A percentile compares a stretch with the other conserved stretches of the same genome.
phyloP scores from a whole-genome alignment of 371 early-diverging fungal species.

The Capniomyces stellatus region DNA sequence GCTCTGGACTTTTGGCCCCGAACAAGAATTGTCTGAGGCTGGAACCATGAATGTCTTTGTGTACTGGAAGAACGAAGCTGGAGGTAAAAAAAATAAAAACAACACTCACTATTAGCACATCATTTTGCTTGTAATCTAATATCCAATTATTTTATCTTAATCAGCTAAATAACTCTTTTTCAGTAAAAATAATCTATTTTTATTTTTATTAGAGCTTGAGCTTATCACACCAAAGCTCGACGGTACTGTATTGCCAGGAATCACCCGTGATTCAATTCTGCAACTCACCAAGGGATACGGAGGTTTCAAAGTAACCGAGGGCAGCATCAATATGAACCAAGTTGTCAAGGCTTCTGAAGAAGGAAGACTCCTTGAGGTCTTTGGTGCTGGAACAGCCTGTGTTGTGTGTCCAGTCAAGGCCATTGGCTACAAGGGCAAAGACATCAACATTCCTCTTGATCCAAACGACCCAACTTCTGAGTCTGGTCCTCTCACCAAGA shows the following conservation, averaged over 20 bases:
- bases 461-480: constrained; percentile 55
- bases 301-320: constrained; percentile 80
- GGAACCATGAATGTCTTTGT: constrained; percentile 94
- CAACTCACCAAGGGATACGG: constrained; percentile 60
- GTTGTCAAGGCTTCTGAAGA: constrained; percentile 52
- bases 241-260: constrained; percentile 92
- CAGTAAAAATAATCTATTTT: neutral
- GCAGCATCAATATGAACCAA: constrained; percentile 67
- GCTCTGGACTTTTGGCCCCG: constrained; percentile 80
- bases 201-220: constrained; percentile 29
- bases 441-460: constrained; percentile 72
- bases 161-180: neutral
- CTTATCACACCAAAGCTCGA: constrained; percentile 85
- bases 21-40: constrained; percentile 81
- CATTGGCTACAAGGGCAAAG: constrained; percentile 48
- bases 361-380: constrained; percentile 55
- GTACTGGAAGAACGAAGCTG: constrained; percentile 57
- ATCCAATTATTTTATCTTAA: too few relatives aligned
- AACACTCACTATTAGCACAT: neutral
- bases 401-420: constrained; percentile 84
- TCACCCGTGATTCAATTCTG: constrained; percentile 90
- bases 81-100: constrained; percentile 14
- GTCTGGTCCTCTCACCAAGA: constrained; percentile 78
- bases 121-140: too few relatives aligned
- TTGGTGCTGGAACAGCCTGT: constrained; percentile 93